Evolutionary conservation across 2,329 filamentous ascomycete species (phyloP).

Genomic region (Raffaelea ambrosiae): DNA sequence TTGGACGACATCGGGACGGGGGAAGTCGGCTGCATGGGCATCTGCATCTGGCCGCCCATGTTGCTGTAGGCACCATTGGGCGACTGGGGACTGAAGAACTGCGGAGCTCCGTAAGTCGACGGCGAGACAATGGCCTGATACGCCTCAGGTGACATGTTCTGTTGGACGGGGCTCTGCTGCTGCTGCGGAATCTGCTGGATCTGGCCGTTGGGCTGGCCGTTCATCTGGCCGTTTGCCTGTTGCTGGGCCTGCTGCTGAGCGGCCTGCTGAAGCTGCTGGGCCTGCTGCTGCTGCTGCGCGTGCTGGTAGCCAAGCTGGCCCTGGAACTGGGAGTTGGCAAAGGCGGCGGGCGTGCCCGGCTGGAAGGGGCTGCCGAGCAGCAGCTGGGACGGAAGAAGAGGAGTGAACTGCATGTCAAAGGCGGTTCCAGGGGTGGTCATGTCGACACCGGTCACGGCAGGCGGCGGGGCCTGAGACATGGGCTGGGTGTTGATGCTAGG

Average conservation of each 20-base stretch:
- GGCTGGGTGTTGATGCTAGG: constrained; percentile 85
- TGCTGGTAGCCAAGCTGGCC: constrained; percentile 71
- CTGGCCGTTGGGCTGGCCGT: constrained; percentile 50
- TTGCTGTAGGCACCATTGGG: constrained; percentile 68
- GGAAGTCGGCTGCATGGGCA: constrained; percentile 58
- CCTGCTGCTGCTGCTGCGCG: constrained; percentile 48
- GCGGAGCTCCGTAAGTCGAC: constrained; percentile 70
- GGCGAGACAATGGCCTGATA: constrained; percentile 84
- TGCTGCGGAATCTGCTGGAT: constrained; percentile 42
- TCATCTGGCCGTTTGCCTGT: constrained; percentile 40
- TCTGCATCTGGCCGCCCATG: constrained; percentile 51
- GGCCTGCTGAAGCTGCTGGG: constrained; percentile 59
- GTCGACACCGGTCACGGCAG: constrained; percentile 44
- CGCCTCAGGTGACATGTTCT: constrained; percentile 69
- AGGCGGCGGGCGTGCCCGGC: constrained; percentile 82
- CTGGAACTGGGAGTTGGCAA: constrained; percentile 86
- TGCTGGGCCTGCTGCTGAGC: constrained; percentile 42
- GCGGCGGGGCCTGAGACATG: constrained; percentile 34
- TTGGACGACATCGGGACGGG: constrained; percentile 70
- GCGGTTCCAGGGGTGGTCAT: constrained; percentile 80
- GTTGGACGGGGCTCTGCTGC: constrained; percentile 63
- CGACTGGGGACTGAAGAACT: constrained; percentile 79
- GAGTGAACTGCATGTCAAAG: constrained; percentile 98
- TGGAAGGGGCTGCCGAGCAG: constrained; percentile 95
- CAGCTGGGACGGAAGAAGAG: constrained; percentile 86